Base-by-base conservation (phyloP, 805 yeast genomes). In the Lachancea cidri region DNA sequence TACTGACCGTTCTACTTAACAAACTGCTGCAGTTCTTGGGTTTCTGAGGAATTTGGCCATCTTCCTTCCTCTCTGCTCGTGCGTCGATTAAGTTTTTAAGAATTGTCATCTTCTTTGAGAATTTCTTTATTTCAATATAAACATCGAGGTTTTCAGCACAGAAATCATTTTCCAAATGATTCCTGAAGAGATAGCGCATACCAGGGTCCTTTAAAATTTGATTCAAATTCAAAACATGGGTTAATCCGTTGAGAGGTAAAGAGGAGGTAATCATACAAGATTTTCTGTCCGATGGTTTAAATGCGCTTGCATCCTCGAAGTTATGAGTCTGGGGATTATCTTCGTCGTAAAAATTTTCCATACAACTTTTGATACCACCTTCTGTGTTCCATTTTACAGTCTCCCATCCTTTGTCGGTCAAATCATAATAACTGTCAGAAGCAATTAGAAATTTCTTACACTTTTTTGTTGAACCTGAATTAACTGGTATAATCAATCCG, bases 71-170 rank as follows among this genome's bases (percentile, higher is more conserved):
- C 9, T 42, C 44, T 9, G 42, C 40, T 37, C 46, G 49, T 52
- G 45, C 49, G 41, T 65, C 58, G 51, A 62, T 45, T 22, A 78
- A 47, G 22, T 68, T 71, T 35, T 68, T 68, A 41, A 80, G 50
- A 1, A 67, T 52, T 1, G 60, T 54, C 61, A 76, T 63, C 47
- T 71, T 73, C 46, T 70, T 73, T 9, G 69, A 67, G 45, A 81
- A 74, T 36, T 72, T 72, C 35, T 67, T 67, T 36, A 85, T 71
- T 43, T 79, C 84, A 39, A 73, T 60, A 56, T 77, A 85, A 3
- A 83, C 86, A 47, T 81, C 81, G n/a, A 85, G 58, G 52, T 86
- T 87, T 54, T 87, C 96, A 2, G 73, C 74, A 54, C 95, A 86
- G 41, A 72, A 70, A 38, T 79, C 83, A 22, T 69, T 72, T 37